These are phyloP conservation scores for Triangularia setosa DNA, from an alignment of 2,329 filamentous ascomycete genomes.

Conservation along the genomic window DNA sequence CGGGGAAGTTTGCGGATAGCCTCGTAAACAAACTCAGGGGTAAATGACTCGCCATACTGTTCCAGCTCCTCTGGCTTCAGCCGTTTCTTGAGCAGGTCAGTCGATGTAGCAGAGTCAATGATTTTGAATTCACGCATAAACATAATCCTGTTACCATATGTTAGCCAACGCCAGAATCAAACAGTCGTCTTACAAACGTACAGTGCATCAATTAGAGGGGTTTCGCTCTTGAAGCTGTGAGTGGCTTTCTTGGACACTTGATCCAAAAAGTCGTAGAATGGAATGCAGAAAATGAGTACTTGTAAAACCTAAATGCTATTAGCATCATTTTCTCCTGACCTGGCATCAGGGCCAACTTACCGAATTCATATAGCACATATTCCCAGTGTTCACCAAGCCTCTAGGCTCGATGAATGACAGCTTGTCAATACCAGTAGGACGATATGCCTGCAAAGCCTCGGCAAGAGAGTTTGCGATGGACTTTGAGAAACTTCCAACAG, in stretches of 20 bases:
- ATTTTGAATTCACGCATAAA: slow-evolving; percentile 90
- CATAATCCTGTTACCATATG: slow-evolving; percentile 65
- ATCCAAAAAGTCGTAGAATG: slow-evolving; percentile 92
- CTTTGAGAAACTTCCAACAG: slow-evolving; percentile 39
- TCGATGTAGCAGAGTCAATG: slow-evolving; percentile 71
- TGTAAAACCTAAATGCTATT: slow-evolving; percentile 68
- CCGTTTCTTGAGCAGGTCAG: slow-evolving; percentile 67
- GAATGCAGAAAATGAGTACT: slow-evolving; percentile 87
- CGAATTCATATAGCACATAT: slow-evolving; percentile 99
- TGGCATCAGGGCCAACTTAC: slow-evolving; percentile 51
- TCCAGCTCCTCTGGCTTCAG: slow-evolving; percentile 83
- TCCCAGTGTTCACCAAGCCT: slow-evolving; percentile 92
- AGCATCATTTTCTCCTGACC: slow-evolving; percentile 33
- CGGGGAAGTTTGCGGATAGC: slow-evolving; percentile 81
- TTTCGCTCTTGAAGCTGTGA: slow-evolving; percentile 92
- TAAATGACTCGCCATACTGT: slow-evolving; percentile 86
- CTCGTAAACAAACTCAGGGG: slow-evolving; percentile 92
- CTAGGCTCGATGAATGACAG: slow-evolving; percentile 85
- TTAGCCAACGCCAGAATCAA: not conserved
- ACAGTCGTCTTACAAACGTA: slow-evolving; percentile 11
- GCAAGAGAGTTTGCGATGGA: slow-evolving; percentile 58
- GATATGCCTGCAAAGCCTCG: slow-evolving; percentile 73
- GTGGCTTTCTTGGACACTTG: slow-evolving; percentile 77
- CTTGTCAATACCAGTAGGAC: slow-evolving; percentile 60
- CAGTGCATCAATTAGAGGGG: slow-evolving; percentile 78